Base-by-base conservation (phyloP, 2,329 filamentous ascomycete genomes). In the Calonectria honghensis region DNA sequence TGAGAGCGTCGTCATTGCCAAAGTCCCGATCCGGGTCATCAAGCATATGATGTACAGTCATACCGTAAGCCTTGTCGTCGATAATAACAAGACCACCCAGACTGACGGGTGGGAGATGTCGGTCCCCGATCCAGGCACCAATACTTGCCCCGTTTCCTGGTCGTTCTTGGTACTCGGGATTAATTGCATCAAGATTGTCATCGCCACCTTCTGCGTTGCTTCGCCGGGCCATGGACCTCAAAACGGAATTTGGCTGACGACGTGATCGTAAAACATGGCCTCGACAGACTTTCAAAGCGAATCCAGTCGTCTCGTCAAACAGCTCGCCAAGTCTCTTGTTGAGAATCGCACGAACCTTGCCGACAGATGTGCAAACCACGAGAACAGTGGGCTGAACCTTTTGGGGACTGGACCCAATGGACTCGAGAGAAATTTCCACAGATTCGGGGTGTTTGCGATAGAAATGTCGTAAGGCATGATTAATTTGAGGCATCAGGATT, bases 41-140 rank as follows among this genome's bases (percentile, higher is more conserved):
- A 3, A 98, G 91, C 92, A 98, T 96, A 84, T 98, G 96, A 81
- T 98, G 96, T 0, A 98, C 96, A 29, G 95, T 98, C 95, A 98
- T 97, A 16, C 96, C 96, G 81, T 96, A 97, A 0, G 95, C 92
- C 83, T 94, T 93, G 70, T 94, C 92, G 81, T 98, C 96, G 2
- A 98, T 92, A 39, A 97, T 87, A 51, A 98, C 92, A 5, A 98
- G 90, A 11, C 96, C 96, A 16, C 96, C 96, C 78, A 98, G 96
- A 39, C 95, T 97, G 4, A 98, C 96, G 2, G 96, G 95, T 7
- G 96, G 96, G 3, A 98, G 88, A 82, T 98, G 96, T 57, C 94
- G 93, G 77, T 96, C 92, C 72, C 94, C 94, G 66, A 95, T 93
- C 88, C 95, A 98, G 0, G 96, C 96, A 9, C 96, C 96, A 73